phyloP scores from a whole-genome alignment of 768 basidiomycete species.

The Peribolospora kevripleyi region DNA sequence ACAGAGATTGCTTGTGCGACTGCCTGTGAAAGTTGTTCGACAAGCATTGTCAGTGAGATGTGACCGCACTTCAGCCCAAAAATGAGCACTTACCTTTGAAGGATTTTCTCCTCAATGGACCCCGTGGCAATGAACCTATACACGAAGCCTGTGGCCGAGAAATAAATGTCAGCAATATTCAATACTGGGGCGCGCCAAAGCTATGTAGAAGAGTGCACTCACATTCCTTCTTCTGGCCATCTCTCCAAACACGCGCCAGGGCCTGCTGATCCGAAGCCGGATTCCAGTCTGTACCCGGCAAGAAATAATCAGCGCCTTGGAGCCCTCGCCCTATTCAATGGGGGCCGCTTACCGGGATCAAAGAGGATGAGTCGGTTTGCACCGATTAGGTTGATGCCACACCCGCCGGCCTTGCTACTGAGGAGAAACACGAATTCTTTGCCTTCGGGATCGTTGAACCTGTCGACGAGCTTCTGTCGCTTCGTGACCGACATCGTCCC shows the following conservation, averaged over 20 bases:
- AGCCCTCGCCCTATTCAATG: background rate
- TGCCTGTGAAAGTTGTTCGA: slow-evolving; percentile 90
- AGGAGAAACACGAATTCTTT: slow-evolving; percentile 59
- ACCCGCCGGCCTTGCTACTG: slow-evolving; percentile 85
- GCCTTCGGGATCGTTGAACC: slow-evolving; percentile 41
- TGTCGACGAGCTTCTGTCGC: slow-evolving; percentile 68
- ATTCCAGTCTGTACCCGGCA: slow-evolving; percentile 52
- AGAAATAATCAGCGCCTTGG: too few species aligned
- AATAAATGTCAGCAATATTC: background rate
- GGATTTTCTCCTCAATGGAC: slow-evolving; percentile 12
- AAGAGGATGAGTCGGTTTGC: slow-evolving; percentile 52
- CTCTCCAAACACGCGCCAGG: slow-evolving; percentile 93
- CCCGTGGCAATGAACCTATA: slow-evolving; percentile 83
- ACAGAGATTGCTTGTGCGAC: slow-evolving; percentile 82
- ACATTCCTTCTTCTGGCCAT: slow-evolving; percentile 99
- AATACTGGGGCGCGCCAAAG: background rate
- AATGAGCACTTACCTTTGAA: background rate
- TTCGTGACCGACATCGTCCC: slow-evolving; percentile 25
- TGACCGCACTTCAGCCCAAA: background rate
- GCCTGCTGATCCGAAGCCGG: slow-evolving; percentile 97
- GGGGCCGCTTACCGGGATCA: slow-evolving; percentile 15
- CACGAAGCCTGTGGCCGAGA: slow-evolving; percentile 51
- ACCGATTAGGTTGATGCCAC: slow-evolving; percentile 80
- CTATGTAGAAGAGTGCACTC: slow-evolving; percentile 14
- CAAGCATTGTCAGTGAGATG: background rate